Evolutionary conservation across 441 rosid genomes (phyloP).

Genomic region (Lepidium campestre): DNA sequence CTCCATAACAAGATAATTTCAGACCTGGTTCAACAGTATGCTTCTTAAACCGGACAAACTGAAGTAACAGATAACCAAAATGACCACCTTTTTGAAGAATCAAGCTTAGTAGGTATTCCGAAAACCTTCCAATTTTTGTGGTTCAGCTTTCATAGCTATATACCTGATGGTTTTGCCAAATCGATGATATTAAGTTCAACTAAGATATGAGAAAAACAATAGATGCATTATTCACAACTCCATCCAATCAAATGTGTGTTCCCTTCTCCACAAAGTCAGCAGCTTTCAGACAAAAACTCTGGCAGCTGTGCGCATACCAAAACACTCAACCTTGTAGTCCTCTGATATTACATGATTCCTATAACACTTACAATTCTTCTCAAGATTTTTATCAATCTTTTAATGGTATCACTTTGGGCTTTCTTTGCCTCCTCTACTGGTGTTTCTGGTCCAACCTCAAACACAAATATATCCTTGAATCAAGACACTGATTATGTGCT

Average conservation of each 20-base stretch:
- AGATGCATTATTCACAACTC: neutral
- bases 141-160: neutral
- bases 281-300: conserved; percentile 20
- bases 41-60: neutral
- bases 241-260: conserved; percentile 4
- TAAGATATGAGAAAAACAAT: neutral
- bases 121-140: neutral
- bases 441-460: neutral
- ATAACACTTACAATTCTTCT: neutral
- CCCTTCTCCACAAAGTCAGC: neutral
- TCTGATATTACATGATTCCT: conserved; percentile 4
- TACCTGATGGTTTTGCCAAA: neutral
- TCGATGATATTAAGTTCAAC: neutral
- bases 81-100: neutral
- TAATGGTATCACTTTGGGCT: neutral
- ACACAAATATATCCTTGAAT: conserved; percentile 3
- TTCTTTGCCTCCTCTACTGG: neutral
- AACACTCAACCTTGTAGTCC: neutral
- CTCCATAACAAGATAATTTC: neutral
- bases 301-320: conserved; percentile 6
- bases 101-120: neutral
- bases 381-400: neutral
- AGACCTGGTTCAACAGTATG: neutral
- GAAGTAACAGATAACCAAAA: neutral
- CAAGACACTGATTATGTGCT: conserved; percentile 14